Evolutionary conservation across 805 yeast species (phyloP).

Genomic region (Ogataea glucozyma): DNA sequence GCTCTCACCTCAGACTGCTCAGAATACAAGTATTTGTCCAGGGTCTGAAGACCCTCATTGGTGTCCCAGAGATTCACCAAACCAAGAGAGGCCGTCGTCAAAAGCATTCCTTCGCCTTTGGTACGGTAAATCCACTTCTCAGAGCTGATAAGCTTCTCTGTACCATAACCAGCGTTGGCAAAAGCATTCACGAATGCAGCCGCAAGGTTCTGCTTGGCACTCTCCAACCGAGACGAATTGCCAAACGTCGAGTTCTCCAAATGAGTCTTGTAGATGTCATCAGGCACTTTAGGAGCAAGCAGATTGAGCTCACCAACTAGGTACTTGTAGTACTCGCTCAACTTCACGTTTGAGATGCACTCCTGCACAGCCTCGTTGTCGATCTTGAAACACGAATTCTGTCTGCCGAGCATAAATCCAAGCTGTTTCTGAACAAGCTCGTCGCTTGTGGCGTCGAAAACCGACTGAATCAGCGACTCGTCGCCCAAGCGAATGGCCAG

Average conservation of each 20-base stretch:
- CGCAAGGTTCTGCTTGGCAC: constrained; percentile 94
- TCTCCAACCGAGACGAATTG: constrained; percentile 64
- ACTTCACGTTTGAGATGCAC: constrained; percentile 74
- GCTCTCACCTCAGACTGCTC: constrained; percentile 87
- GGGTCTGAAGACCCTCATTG: constrained; percentile 81
- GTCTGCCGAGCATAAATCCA: constrained; percentile 85
- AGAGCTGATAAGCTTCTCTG: constrained; percentile 77
- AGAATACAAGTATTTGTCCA: constrained; percentile 87
- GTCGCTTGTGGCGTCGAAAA: constrained; percentile 80
- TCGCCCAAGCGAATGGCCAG: constrained; percentile 89
- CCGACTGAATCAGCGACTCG: constrained; percentile 71
- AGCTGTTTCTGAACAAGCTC: constrained; percentile 79
- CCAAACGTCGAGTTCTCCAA: constrained; percentile 66
- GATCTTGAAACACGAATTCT: constrained; percentile 76
- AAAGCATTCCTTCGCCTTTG: constrained; percentile 85
- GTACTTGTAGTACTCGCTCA: constrained; percentile 77
- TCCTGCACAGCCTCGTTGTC: constrained; percentile 77
- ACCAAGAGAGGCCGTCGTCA: constrained; percentile 91
- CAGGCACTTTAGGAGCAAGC: constrained; percentile 88
- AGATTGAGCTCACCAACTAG: constrained; percentile 85
- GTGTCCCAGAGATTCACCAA: constrained; percentile 89
- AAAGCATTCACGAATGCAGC: constrained; percentile 92
- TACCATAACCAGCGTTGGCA: constrained; percentile 87
- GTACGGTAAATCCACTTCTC: constrained; percentile 87
- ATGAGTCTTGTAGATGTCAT: constrained; percentile 90